phyloP scores from a whole-genome alignment of 495 filamentous ascomycete genomes.

The Mycothermus thermophilus region DNA sequence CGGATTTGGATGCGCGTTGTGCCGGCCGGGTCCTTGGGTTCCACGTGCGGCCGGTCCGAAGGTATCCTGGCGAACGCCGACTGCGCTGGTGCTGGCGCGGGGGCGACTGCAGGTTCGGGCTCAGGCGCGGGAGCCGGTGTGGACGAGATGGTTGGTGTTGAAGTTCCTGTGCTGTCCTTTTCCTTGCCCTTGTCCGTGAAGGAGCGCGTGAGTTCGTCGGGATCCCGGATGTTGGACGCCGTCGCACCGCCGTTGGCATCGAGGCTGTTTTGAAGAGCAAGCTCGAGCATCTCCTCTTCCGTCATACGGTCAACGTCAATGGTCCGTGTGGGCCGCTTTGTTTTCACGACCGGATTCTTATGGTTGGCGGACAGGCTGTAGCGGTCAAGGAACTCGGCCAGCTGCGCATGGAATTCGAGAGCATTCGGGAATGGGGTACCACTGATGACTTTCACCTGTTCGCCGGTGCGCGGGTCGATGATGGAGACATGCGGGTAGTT shows the following conservation, averaged over 20 bases:
- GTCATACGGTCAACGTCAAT: conserved; percentile 77
- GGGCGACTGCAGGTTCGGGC: conserved; percentile 3
- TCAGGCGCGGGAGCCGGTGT: conserved; percentile 3
- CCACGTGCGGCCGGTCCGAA: conserved; percentile 54
- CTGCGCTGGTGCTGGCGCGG: conserved; percentile 7
- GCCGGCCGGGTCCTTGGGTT: conserved; percentile 56
- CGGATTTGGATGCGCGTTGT: conserved; percentile 86
- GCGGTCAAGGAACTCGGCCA: conserved; percentile 89
- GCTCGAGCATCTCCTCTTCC: conserved; percentile 90
- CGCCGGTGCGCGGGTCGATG: conserved; percentile 87
- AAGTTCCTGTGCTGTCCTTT: no score
- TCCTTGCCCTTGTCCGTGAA: conserved; percentile 46
- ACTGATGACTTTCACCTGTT: conserved; percentile 94
- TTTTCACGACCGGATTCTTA: conserved; percentile 80
- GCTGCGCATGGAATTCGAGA: conserved; percentile 72
- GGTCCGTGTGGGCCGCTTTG: conserved; percentile 55
- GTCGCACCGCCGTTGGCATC: conserved; percentile 18
- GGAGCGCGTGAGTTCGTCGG: conserved; percentile 66
- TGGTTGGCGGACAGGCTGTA: conserved; percentile 78
- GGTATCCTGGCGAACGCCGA: conserved; percentile 56
- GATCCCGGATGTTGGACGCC: conserved; percentile 43
- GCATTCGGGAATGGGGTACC: conserved; percentile 63
- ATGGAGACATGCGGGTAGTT: conserved; percentile 90
- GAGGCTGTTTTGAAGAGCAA: conserved; percentile 81
- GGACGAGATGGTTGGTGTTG: neutral